Evolutionary conservation across 352 stramenopile genomes (phyloP), one percentile per base, ranked within the genome.

Genomic region (Phytophthora melonis): DNA sequence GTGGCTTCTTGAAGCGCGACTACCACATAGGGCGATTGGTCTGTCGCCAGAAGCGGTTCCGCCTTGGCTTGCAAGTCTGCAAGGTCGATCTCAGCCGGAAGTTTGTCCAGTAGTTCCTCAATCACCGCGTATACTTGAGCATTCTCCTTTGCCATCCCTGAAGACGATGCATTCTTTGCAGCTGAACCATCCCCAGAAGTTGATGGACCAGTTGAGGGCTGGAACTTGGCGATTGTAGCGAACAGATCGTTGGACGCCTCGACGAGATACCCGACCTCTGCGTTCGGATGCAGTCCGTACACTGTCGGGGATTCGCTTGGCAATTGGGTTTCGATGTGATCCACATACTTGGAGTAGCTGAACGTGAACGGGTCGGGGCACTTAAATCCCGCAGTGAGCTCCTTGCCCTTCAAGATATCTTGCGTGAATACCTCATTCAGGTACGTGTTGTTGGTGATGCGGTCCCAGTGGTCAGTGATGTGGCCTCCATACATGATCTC

Each of bases 261-360:
- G 10, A 92, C 81, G 27, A 94, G 62, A 55, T 93, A 95, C 5
- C 86, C 87, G 19, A 97, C 89, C 62, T 95, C 89, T 10, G 89
- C 88, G 54, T 97, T 95, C 13, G 90, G 77, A 61, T 96, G 89
- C 53, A 95, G 67, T 8, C 88, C 86, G 63, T 95, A 96, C 9
- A 95, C 68, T 1, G 63, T 82, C 4, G 89, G 85, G 0, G 89
- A 88, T 58, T 97, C 89, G 3, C 61, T 65, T n/a, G 87, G 83
- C 23, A 97, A 66, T 25, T 90, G 75, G 1, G 68, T 66, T 58
- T 94, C 89, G 47, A 96, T 95, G 62, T 90, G 83, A 27, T 94
- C 84, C 13, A 97, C 83, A 71, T 99, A 99, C 78, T 98, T 98
- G 54, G 93, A 92, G 77, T 99, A 99, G 19, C 85, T 94, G 64